phyloP scores from a whole-genome alignment of 805 yeast species.

The Candida maris region DNA sequence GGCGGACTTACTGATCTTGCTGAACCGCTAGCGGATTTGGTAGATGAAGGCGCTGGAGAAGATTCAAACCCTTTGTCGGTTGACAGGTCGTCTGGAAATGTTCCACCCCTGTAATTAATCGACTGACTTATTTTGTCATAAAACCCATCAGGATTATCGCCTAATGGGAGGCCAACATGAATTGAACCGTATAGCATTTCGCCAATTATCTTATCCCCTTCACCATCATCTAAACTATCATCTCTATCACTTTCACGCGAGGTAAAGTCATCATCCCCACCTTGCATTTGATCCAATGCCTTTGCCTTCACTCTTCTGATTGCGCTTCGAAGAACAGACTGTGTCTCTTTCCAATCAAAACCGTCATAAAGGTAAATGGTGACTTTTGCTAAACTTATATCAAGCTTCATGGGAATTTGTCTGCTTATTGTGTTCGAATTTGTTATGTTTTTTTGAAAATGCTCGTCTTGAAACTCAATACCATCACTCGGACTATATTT shows the following conservation, averaged over 20 bases:
- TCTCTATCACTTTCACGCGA: neutral
- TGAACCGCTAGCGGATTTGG: slow-evolving; percentile 10
- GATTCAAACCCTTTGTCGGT: slow-evolving; percentile 11
- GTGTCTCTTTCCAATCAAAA: slow-evolving; percentile 83
- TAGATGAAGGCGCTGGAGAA: slow-evolving; percentile 12
- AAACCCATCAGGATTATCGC: slow-evolving; percentile 42
- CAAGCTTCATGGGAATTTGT: slow-evolving; percentile 29
- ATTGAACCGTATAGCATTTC: slow-evolving; percentile 78
- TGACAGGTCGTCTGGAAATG: slow-evolving; percentile 3
- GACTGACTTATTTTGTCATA: slow-evolving; percentile 51
- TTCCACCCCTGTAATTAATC: slow-evolving; percentile 12
- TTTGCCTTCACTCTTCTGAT: slow-evolving; percentile 57
- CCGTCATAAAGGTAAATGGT: slow-evolving; percentile 73
- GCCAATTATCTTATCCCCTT: slow-evolving; percentile 38
- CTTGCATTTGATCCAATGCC: slow-evolving; percentile 27
- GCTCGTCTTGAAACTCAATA: slow-evolving; percentile 21
- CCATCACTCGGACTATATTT: slow-evolving; percentile 9
- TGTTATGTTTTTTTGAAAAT: slow-evolving; percentile 13
- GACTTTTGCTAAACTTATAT: slow-evolving; percentile 37
- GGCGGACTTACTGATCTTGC: slow-evolving; percentile 8
- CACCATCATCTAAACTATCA: slow-evolving; percentile 16
- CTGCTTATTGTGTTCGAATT: slow-evolving; percentile 3
- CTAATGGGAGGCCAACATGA: slow-evolving; percentile 56
- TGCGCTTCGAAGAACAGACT: slow-evolving; percentile 60
- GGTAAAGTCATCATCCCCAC: neutral